A percentile compares a stretch with the other conserved stretches of the same genome.
phyloP scores from a whole-genome alignment of 495 filamentous ascomycete genomes.

The Daldinia caldariorum region DNA sequence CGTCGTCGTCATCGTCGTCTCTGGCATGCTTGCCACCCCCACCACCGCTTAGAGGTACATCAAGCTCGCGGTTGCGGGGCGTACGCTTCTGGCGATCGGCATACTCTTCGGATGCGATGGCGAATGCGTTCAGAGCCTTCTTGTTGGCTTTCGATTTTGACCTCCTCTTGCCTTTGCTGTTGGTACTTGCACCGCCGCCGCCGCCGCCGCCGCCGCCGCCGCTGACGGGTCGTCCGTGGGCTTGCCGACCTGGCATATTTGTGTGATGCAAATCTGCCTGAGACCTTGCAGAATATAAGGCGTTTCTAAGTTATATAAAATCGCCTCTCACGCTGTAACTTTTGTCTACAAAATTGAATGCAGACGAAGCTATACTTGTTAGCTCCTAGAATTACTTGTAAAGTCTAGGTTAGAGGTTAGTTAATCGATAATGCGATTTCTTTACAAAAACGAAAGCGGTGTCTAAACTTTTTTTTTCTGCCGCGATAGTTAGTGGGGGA shows the following conservation, averaged over 20 bases:
- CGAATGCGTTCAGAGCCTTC: slow-evolving; percentile 81
- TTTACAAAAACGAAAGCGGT: slow-evolving; percentile 27
- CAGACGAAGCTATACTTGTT: not conserved
- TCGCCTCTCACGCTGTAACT: not conserved
- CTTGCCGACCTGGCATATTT: slow-evolving; percentile 75
- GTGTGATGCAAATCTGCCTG: slow-evolving; percentile 2
- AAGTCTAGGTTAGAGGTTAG: not conserved
- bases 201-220: slow-evolving; percentile 52
- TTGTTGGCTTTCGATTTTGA: slow-evolving; percentile 56
- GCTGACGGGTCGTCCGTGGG: slow-evolving; percentile 63
- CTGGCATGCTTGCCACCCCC: slow-evolving; percentile 51
- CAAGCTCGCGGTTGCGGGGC: slow-evolving; percentile 56
- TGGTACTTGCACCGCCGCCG: slow-evolving; percentile 48
- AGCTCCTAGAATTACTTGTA: not conserved
- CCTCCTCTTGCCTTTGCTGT: slow-evolving; percentile 60
- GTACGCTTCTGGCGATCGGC: slow-evolving; percentile 50
- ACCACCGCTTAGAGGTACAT: slow-evolving; percentile 48
- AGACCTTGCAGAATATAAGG: not conserved
- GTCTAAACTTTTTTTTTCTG: slow-evolving; percentile 47
- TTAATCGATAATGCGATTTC: slow-evolving; percentile 31
- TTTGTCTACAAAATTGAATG: not conserved
- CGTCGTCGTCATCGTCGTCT: slow-evolving; percentile 63
- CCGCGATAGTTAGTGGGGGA: slow-evolving; percentile 47
- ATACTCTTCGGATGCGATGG: slow-evolving; percentile 76
- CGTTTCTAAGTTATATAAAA: not conserved